Base-by-base conservation (phyloP, 768 basidiomycete species). In the Rhodotorula paludigena region DNA sequence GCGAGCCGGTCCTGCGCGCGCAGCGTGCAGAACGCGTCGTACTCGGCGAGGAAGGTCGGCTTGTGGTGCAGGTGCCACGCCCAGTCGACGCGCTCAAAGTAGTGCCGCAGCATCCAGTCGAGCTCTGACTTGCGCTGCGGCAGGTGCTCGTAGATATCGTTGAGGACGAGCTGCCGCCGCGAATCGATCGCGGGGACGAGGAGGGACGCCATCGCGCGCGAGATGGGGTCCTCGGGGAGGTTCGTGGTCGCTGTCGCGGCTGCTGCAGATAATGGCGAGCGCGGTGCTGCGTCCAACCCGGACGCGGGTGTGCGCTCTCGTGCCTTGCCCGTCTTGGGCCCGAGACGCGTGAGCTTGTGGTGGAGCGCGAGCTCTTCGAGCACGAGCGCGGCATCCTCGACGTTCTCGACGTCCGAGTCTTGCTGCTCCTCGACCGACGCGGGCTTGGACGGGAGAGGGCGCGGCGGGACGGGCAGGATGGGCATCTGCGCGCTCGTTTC, bases 311-410 rank as follows among this genome's bases (percentile, higher is more conserved):
- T 45, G 44, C 47, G 47, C n/a, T 48, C 47, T 25, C 28, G 47
- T 28, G 47, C 16, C 39, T 28, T 23, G 51, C 5, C n/a, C 23
- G 41, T 8, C 38, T 25, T 8, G 30, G 39, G 20, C 55, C 36
- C 45, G 35, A 63, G 36, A 23, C 63, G 63, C 9, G 55, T 57
- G 18, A 48, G 12, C 5, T 39, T 39, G 23, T 56, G 44, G 2
- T 56, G 55, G 5, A 55, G 28, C 18, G 63, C 60, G 2, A 66
- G 52, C 9, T 60, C 58, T 20, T 66, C 57, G 15, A 66, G 53
- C 11, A 66, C 64, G 15, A 60, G 58, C 18, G 64, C 64, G 1
- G 64, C 64, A 23, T 66, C 64, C 38, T 66, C 64, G 38, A 55
- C 54, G 15, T 38, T 36, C 54, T 55, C 54, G 5, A 41, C 53